Evolutionary conservation across 2,329 filamentous ascomycete genomes (phyloP), one percentile per base, ranked within the genome.

Genomic region (Neofusicoccum cordaticola): DNA sequence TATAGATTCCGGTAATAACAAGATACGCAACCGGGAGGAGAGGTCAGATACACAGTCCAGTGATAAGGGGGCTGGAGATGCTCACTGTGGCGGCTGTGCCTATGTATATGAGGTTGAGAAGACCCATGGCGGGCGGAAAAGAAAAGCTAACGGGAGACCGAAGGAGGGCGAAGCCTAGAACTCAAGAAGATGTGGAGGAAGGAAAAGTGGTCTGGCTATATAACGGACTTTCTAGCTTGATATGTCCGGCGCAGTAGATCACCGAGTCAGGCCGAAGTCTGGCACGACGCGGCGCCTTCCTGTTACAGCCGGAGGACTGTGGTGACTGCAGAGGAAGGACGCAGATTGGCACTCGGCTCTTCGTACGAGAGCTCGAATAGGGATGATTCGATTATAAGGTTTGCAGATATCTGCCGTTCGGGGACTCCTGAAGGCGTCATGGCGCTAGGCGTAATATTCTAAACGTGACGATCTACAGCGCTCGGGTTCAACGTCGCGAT

Each of bases 1-100:
- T 63, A 22, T 63, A 66, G 15, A 66, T 27, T 4, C 34, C 58
- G n/a, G 42, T 7, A 41, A 60, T 47, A 41, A 60, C n/a, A 19
- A 60, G 41, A 45, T 60, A 60, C 6, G 47, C 52, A 37, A 65
- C n/a, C 44, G 35, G 4, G 9, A 12, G 15, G 12, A 7, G 56
- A 19, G 11, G 41, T 60, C 22, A 60, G 56, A n/a, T 11, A 19
- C 12, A 44, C 15, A 4, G 2, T 27, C 11, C 1, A 4, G n/a
- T 9, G 37, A 17, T 22, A 6, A n/a, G 39, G 53, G n/a, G n/a
- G 22, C n/a, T 12, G 12, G 15, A 19, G 15, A 34, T 47, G 56
- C 56, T 60, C 17, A 60, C 56, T 13, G 56, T 47, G 11, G 56
- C 34, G 12, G 31, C 56, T 8, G 56, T 22, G 27, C 56, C 42